Percentiles rank a stretch among this genome's conserved stretches.
Evolutionary conservation across 306 rosid species (phyloP).

Genomic region (Cicer bijugum): DNA sequence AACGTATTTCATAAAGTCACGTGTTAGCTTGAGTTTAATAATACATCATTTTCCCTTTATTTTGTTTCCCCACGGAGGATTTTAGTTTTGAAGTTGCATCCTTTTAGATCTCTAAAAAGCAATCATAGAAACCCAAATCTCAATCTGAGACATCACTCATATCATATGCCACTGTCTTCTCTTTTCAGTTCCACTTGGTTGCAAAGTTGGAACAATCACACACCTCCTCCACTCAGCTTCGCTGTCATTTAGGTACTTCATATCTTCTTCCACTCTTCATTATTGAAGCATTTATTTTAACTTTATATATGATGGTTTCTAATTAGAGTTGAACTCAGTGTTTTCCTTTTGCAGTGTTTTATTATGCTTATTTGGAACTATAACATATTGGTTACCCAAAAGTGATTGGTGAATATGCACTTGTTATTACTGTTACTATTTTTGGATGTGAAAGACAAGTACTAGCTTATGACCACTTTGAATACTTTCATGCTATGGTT

Average conservation of each 20-base stretch:
- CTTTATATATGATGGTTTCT: conserved; percentile 16
- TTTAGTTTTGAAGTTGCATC: conserved; percentile 31
- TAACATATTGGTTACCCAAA: conserved; percentile 34
- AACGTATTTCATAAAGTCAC: too few relatives aligned
- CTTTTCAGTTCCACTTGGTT: conserved; percentile 22
- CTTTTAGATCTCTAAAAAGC: conserved; percentile 45
- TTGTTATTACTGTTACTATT: conserved; percentile 20
- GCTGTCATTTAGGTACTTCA: conserved; percentile 42
- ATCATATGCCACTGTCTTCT: not conserved
- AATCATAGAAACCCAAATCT: conserved; percentile 38
- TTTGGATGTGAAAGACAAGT: conserved; percentile 39
- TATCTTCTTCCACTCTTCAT: conserved; percentile 15
- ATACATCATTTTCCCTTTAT: not conserved
- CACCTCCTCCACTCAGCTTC: conserved; percentile 37
- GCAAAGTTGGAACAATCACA: conserved; percentile 34
- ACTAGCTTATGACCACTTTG: conserved; percentile 25
- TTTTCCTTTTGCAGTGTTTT: conserved; percentile 33
- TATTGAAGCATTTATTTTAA: conserved; percentile 18
- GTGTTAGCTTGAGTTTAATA: not conserved
- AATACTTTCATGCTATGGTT: conserved; percentile 21
- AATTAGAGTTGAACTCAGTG: conserved; percentile 3
- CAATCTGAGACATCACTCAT: not conserved
- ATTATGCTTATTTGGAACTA: conserved; percentile 29
- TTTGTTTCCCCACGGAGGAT: not conserved
- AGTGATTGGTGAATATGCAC: conserved; percentile 19